These are phyloP conservation scores for Clavariopsis aquatica DNA, from an alignment of 495 filamentous ascomycete genomes.

Conservation along the genomic window DNA sequence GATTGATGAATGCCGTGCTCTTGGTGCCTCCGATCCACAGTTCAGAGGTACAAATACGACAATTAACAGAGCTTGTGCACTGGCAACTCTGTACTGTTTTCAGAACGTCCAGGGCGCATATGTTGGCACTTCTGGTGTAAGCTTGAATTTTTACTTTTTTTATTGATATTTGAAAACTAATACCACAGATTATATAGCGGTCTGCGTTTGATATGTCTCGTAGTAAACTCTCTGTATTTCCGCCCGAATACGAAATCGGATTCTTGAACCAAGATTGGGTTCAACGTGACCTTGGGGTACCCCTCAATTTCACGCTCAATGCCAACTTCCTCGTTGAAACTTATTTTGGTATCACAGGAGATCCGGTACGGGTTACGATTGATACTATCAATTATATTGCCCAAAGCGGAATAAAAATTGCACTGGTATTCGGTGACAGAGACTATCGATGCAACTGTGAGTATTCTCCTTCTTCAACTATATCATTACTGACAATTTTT, in stretches of 20 bases:
- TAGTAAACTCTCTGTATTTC: conserved; percentile 4
- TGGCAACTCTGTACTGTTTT: conserved; percentile 19
- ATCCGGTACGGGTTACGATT: conserved; percentile 22
- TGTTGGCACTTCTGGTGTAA: conserved; percentile 16
- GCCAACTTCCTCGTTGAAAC: not conserved
- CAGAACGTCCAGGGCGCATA: conserved; percentile 19
- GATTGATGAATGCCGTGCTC: conserved; percentile 36
- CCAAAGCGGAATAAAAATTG: conserved; percentile 20
- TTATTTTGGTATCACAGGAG: conserved; percentile 21
- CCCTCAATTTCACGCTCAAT: conserved; percentile 23
- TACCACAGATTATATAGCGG: conserved; percentile 5
- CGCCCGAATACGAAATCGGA: conserved; percentile 15
- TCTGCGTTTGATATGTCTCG: conserved; percentile 18
- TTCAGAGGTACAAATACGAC: conserved; percentile 9
- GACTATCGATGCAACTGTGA: conserved; percentile 32
- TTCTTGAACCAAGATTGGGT: conserved; percentile 28
- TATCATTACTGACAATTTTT: not conserved
- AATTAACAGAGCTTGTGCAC: conserved; percentile 19
- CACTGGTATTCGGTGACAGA: conserved; percentile 23
- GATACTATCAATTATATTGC: conserved; percentile 16
- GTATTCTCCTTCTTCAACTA: not conserved
- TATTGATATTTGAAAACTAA: too few species aligned
- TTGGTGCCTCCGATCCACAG: conserved; percentile 12
- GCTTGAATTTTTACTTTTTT: not conserved
- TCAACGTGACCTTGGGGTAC: conserved; percentile 26